Evolutionary conservation across 352 stramenopile genomes (phyloP), one percentile per base, ranked within the genome.

Genomic region (Phytophthora crassamura): DNA sequence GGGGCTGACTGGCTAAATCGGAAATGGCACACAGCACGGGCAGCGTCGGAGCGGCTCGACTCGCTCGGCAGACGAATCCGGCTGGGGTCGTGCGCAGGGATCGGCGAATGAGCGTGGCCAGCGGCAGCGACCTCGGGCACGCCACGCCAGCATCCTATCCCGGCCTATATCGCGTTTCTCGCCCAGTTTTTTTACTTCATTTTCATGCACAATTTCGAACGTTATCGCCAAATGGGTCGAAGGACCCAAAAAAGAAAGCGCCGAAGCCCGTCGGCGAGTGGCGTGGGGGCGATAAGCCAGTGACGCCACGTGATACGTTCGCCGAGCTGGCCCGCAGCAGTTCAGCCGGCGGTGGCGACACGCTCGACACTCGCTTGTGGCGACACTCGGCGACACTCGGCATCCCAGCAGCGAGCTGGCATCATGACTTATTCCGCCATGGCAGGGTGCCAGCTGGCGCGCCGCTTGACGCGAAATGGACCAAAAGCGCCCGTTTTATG

Each of bases 81-180:
- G 48, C 51, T 50, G 12, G 10, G 42, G 68, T 64, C 63, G 67
- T 72, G 71, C 52, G 62, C 60, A 54, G 59, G 55, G 61, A 74
- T 61, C 48, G 58, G 62, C 52, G 66, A 78, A 75, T 78, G 69
- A 71, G 60, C 51, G 56, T 35, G 38, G 36, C 53, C 51, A 7
- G 57, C 35, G 22, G 48, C 40, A 20, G 20, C 49, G 12, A 35
- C 58, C 28, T 33, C 63, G 53, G 40, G 55, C 51, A 56, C 61
- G 40, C 45, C 52, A 50, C 69, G 42, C 39, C 59, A 69, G 51
- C 51, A 40, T 59, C 51, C 51, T 47, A n/a, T n/a, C n/a, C n/a
- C n/a, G n/a, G n/a, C 22, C 22, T 28, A 4, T 28, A 28, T 28
- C 22, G 22, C 22, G 22, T 28, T 28, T 28, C 22, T 28, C 22